Evolutionary conservation across 2,329 filamentous ascomycete genomes (phyloP).

Genomic region (Aureobasidium leucospermi): DNA sequence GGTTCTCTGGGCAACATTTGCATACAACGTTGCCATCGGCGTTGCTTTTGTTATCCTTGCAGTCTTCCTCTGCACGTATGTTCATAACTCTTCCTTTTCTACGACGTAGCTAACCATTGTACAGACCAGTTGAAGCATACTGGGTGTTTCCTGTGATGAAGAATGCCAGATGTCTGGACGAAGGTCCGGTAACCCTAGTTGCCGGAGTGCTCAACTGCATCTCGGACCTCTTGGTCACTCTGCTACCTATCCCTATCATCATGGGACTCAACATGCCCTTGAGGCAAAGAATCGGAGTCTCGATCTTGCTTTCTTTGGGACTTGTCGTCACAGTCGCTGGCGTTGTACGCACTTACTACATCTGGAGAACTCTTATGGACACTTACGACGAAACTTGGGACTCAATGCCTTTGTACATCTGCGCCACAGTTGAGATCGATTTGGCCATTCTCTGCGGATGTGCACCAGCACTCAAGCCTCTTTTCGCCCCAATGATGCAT

Average conservation of each 20-base stretch:
- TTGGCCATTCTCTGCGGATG: slow-evolving; percentile 37
- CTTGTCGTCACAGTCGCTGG: slow-evolving; percentile 24
- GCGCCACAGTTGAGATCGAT: slow-evolving; percentile 40
- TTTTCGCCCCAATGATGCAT: slow-evolving; percentile 15
- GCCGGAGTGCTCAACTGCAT: slow-evolving; percentile 38
- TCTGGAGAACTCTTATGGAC: slow-evolving; percentile 34
- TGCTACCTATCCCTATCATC: slow-evolving; percentile 38
- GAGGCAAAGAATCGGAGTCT: slow-evolving; percentile 26
- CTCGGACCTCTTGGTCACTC: slow-evolving; percentile 35
- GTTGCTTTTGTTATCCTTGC: slow-evolving; percentile 31
- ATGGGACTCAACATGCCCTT: slow-evolving; percentile 36
- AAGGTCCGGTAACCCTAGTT: slow-evolving; percentile 32
- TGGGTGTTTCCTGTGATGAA: slow-evolving; percentile 32
- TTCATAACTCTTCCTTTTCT: neutral
- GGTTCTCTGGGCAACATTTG: slow-evolving; percentile 32
- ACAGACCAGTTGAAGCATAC: slow-evolving; percentile 34
- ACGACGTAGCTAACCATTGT: slow-evolving; percentile 12
- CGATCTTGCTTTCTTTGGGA: slow-evolving; percentile 16
- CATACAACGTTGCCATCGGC: slow-evolving; percentile 31
- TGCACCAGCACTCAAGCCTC: slow-evolving; percentile 29
- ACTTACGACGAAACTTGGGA: slow-evolving; percentile 41
- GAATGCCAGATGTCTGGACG: slow-evolving; percentile 32
- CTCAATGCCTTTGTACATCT: slow-evolving; percentile 41
- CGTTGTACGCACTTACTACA: slow-evolving; percentile 36
- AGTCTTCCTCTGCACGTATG: slow-evolving; percentile 35